Conservation (phyloP, 371 early-diverging fungal genomes). For the Chytridiales sp. region DNA sequence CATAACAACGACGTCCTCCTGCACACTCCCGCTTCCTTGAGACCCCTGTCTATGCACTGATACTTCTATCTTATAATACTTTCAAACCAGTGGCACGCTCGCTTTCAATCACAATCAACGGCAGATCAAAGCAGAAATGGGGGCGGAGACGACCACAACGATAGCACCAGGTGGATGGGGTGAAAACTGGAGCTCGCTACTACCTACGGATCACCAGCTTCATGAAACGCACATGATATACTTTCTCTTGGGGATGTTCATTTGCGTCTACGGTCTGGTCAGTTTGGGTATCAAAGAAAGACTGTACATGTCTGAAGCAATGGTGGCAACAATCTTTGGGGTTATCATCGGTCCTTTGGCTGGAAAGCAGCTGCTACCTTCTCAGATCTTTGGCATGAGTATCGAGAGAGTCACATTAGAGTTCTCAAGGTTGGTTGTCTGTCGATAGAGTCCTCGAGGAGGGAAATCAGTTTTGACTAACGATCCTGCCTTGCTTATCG, state of each 20-base stretch:
- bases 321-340: conserved; percentile 86
- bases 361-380: conserved; percentile 17
- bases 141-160: no score
- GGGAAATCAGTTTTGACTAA: no score
- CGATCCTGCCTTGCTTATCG: neutral
- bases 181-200: conserved; percentile 26
- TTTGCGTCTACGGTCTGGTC: conserved; percentile 81
- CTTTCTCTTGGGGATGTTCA: conserved; percentile 70
- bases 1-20: no score
- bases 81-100: no score
- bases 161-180: no score
- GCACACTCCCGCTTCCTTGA: no score
- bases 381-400: conserved; percentile 24
- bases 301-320: conserved; percentile 87
- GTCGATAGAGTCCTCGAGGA: no score
- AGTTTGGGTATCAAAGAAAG: conserved; percentile 90
- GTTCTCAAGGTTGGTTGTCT: conserved; percentile 54
- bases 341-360: conserved; percentile 76
- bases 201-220: conserved; percentile 14
- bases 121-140: no score
- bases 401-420: conserved; percentile 59
- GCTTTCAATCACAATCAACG: no score
- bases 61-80: no score
- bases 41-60: no score
- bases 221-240: conserved; percentile 8